These are phyloP conservation scores for Cichorium intybus DNA, from an alignment of 140 eudicot genomes.

Conservation along the genomic window DNA sequence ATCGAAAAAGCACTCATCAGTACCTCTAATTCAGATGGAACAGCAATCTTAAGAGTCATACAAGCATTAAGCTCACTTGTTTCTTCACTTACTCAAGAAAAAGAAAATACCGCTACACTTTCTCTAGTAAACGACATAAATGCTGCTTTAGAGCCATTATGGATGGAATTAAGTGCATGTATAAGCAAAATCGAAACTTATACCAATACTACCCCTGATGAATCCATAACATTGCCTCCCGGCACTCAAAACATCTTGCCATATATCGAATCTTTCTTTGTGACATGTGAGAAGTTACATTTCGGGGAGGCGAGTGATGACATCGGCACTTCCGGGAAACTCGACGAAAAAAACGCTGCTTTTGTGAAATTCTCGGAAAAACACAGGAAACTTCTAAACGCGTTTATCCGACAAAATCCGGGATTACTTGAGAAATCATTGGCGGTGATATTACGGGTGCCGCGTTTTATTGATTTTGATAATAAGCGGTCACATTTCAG, in stretches of 20 bases:
- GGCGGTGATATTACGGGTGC: conserved; percentile 90
- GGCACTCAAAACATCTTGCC: conserved; percentile 94
- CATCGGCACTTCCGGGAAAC: conserved; percentile 64
- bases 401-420: conserved; percentile 89
- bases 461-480: conserved; percentile 96
- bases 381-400: conserved; percentile 87
- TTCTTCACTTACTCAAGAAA: conserved; percentile 45
- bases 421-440: conserved; percentile 97
- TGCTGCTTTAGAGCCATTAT: conserved; percentile 75
- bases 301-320: conserved; percentile 72
- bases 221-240: conserved; percentile 58
- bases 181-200: conserved; percentile 80
- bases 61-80: conserved; percentile 90
- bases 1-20: conserved; percentile 67
- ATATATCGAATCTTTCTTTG: conserved; percentile 90
- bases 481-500: conserved; percentile 91
- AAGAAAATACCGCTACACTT: conserved; percentile 50
- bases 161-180: conserved; percentile 88
- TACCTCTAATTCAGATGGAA: conserved; percentile 73
- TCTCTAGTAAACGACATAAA: conserved; percentile 74
- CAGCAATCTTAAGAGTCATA: conserved; percentile 79
- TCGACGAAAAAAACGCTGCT: conserved; percentile 68
- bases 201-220: conserved; percentile 51
- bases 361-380: conserved; percentile 85
- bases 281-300: conserved; percentile 92